A percentile compares a stretch with the other conserved stretches of the same genome.
phyloP scores from a whole-genome alignment of 495 filamentous ascomycete genomes.

The Podospora fimiseda region DNA sequence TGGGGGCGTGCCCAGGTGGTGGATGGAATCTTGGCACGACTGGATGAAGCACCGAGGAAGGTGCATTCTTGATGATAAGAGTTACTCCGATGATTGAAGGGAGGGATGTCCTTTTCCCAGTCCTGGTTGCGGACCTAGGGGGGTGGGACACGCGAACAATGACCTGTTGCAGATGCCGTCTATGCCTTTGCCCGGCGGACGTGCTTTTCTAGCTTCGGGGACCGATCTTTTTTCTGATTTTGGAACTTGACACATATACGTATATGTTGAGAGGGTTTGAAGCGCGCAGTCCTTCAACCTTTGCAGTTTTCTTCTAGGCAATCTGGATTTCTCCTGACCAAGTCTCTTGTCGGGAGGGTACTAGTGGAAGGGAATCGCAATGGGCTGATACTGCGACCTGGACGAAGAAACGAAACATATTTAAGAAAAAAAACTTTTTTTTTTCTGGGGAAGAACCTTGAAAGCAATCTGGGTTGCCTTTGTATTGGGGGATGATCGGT shows the following conservation, averaged over 20 bases:
- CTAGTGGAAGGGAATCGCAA: not conserved
- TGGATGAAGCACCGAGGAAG: no score
- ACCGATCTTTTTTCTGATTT: not conserved
- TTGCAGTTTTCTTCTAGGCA: not conserved
- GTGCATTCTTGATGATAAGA: no score
- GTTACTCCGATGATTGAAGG: no score
- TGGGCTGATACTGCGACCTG: not conserved
- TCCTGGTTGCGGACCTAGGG: no score
- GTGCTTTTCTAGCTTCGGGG: not conserved
- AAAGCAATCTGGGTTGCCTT: not conserved
- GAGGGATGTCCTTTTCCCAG: no score
- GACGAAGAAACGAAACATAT: not conserved
- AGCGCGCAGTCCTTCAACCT: not conserved
- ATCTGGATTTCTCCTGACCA: not conserved
- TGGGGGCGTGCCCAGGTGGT: no score
- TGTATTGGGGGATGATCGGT: not conserved
- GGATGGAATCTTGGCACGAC: no score
- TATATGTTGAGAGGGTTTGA: not conserved
- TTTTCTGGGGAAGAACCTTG: not conserved
- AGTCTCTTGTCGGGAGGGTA: not conserved
- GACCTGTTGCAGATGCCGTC: not conserved
- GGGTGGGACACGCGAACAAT: not conserved
- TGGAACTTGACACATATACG: not conserved
- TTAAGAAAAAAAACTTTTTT: not conserved
- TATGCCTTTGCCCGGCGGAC: slow-evolving; percentile 21